phyloP scores from a whole-genome alignment of 2,329 filamentous ascomycete genomes.

The Diplodia mutila region DNA sequence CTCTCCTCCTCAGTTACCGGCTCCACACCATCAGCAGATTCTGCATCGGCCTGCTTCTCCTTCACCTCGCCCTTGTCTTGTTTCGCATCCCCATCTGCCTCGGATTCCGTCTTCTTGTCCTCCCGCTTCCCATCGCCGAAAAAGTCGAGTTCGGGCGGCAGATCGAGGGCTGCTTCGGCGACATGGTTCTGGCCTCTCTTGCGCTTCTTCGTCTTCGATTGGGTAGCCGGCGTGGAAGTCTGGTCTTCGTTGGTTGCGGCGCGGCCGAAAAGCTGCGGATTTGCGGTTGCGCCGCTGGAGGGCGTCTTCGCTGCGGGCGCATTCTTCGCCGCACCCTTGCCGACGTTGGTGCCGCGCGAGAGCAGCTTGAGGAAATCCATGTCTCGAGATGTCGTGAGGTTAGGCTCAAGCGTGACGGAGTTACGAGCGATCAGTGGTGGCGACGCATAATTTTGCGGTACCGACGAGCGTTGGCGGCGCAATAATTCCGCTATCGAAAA shows the following conservation, averaged over 20 bases:
- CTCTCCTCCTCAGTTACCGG: conserved; percentile 70
- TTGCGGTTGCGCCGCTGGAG: conserved; percentile 65
- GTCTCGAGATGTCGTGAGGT: neutral
- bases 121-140: conserved; percentile 39
- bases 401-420: neutral
- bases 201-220: conserved; percentile 43
- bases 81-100: conserved; percentile 9
- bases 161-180: conserved; percentile 25
- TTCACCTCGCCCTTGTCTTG: conserved; percentile 14
- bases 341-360: conserved; percentile 68
- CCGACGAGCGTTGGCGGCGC: conserved; percentile 13
- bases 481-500: conserved; percentile 23
- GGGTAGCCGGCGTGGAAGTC: conserved; percentile 44
- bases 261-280: conserved; percentile 68
- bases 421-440: conserved; percentile 6
- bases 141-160: conserved; percentile 49
- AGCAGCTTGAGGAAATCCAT: conserved; percentile 78
- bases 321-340: conserved; percentile 42
- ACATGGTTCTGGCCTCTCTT: conserved; percentile 42
- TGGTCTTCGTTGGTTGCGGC: conserved; percentile 40
- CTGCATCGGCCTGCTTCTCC: conserved; percentile 25
- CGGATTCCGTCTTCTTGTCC: conserved; percentile 21
- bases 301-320: conserved; percentile 56
- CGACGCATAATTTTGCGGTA: conserved; percentile 6
- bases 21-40: conserved; percentile 27